Conservation (phyloP, 176 grass and related monocot genomes). For the Melocanna baccifera region DNA sequence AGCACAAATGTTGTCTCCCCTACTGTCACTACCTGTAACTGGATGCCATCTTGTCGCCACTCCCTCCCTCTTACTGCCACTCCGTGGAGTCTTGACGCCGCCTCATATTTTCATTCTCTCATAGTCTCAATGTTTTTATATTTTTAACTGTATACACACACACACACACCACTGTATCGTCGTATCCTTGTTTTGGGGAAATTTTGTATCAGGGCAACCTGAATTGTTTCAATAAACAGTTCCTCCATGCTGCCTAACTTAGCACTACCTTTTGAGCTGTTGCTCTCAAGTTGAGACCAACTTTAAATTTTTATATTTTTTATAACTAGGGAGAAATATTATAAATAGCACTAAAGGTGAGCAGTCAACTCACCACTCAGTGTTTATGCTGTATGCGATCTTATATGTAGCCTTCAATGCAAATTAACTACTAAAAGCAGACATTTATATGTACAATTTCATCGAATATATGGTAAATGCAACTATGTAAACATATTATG, state of each 20-base stretch:
- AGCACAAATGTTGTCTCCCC: too few relatives aligned
- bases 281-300: not conserved
- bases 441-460: not conserved
- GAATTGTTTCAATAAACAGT: not conserved
- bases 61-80: too few relatives aligned
- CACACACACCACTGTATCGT: too few relatives aligned
- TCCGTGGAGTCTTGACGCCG: too few relatives aligned
- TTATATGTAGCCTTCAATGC: not conserved
- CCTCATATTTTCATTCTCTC: too few relatives aligned
- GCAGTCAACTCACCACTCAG: not conserved
- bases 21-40: too few relatives aligned
- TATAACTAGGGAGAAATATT: not conserved
- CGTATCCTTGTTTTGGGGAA: too few relatives aligned
- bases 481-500: not conserved
- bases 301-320: not conserved
- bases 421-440: not conserved
- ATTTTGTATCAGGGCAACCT: too few relatives aligned
- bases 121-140: too few relatives aligned
- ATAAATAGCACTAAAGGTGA: not conserved
- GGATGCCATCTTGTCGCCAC: too few relatives aligned
- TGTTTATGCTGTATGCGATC: not conserved
- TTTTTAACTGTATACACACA: too few relatives aligned
- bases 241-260: not conserved
- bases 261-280: not conserved
- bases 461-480: not conserved